Evolutionary conservation across 2,329 filamentous ascomycete species (phyloP), one percentile per base, ranked within the genome.

Genomic region (Calonectria pauciramosa): DNA sequence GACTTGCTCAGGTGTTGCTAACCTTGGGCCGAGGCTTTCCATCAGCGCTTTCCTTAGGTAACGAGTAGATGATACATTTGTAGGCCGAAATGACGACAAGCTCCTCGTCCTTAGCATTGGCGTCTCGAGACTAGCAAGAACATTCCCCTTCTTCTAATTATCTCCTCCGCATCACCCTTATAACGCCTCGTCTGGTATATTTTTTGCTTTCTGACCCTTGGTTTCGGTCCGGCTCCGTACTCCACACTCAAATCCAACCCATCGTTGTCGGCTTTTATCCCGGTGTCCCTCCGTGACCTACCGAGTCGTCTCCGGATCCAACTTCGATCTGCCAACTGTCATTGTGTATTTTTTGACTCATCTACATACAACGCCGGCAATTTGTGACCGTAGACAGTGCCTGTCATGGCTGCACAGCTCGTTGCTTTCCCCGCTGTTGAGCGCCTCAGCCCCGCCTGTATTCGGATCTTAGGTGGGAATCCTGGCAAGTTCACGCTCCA

Each of bases 391-490:
- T 41, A 36, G 16, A 10, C 36, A 18, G 8, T 8, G 10, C 18
- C 49, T 38, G 49, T 77, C 34, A 95, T 94, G 93, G 89, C 91
- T 71, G 86, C 88, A 44, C 88, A 90, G 76, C 88, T 96, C 9
- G 89, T 91, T 34, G 84, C 89, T 23, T 89, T 99, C 18, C 92
- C 93, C 6, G 92, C 94, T 75, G 91, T 98, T 66, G 93, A 96
- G 85, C 92, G 94, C 75, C 89, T 99, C 70, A 96, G 94, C 82
- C 90, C 94, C 26, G 88, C 91, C 18, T 94, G 96, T 56, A 93
- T 98, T 76, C 91, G 97, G 71, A 94, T 99, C 75, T 88, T 99
- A 23, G 97, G 94, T 73, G 95, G 94, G 11, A 99, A 99, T 85
- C 96, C 97, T 16, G 92, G 94, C 82, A 98, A 98, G 88, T 93